Conservation (phyloP, 1,139 yeast species). For the Suhomyces wounanorum region DNA sequence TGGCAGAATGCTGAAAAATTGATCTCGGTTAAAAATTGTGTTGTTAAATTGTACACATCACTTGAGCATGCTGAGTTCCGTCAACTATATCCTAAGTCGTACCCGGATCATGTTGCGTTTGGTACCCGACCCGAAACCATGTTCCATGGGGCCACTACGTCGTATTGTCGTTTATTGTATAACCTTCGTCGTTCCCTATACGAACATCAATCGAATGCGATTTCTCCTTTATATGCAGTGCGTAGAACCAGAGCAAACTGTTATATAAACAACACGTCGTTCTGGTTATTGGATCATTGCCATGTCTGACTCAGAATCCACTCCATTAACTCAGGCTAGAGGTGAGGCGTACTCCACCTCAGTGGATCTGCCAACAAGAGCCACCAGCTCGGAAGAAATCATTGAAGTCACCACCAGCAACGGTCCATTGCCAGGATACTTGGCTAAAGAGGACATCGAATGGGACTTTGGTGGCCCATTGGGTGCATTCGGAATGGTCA, state of each 20-base stretch:
- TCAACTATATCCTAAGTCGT: no score
- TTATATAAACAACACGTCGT: slow-evolving; percentile 1
- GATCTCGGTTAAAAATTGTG: no score
- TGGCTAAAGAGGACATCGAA: slow-evolving; percentile 48
- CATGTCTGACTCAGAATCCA: slow-evolving; percentile 4
- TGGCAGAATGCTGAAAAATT: no score
- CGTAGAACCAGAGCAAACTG: background rate
- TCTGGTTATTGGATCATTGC: background rate
- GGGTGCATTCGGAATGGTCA: slow-evolving; percentile 94
- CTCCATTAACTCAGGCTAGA: slow-evolving; percentile 1
- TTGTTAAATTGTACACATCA: no score
- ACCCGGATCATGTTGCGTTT: background rate
- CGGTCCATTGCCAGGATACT: slow-evolving; percentile 26
- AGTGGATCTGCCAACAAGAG: background rate
- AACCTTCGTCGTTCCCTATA: background rate
- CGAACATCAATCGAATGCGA: background rate
- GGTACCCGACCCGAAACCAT: background rate
- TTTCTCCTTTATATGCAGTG: background rate
- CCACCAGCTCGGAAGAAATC: background rate
- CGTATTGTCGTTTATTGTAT: background rate
- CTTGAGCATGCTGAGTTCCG: no score
- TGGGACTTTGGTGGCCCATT: slow-evolving; percentile 93
- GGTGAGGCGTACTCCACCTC: slow-evolving; percentile 1
- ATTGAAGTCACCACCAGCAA: background rate
- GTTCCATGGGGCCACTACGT: background rate